These are phyloP conservation scores for Conticribra weissflogii DNA, from an alignment of 108 stramenopile species.

Conservation along the genomic window DNA sequence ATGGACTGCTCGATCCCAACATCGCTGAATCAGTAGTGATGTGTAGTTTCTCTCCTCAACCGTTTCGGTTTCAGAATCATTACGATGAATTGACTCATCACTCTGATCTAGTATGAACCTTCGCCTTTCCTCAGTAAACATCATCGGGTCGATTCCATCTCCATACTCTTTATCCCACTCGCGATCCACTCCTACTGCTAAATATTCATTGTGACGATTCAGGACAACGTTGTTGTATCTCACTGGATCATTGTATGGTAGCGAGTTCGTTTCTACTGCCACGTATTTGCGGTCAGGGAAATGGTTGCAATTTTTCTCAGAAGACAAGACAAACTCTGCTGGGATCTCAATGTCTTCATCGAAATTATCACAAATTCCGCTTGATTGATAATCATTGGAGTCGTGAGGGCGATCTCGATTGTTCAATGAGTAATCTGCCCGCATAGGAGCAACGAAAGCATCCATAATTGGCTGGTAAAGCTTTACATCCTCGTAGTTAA, in stretches of 20 bases:
- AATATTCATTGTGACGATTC: neutral
- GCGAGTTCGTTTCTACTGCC: too few species aligned
- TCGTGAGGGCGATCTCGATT: neutral
- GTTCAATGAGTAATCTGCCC: too few species aligned
- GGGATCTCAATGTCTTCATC: neutral
- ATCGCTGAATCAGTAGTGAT: constrained; percentile 20
- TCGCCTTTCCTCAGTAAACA: constrained; percentile 21
- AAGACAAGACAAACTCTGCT: neutral
- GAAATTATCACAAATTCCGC: too few species aligned
- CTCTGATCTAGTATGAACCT: neutral
- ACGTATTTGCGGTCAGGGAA: neutral
- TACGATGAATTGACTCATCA: too few species aligned
- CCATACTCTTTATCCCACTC: constrained; percentile 32
- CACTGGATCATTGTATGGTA: constrained; percentile 15
- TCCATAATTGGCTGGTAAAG: constrained; percentile 1
- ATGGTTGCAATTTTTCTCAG: neutral
- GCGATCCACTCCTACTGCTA: constrained; percentile 12
- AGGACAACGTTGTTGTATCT: constrained; percentile 12
- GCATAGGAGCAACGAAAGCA: too few species aligned
- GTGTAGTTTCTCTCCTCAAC: constrained; percentile 7
- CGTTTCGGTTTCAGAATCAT: neutral
- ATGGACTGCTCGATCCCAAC: constrained; percentile 43
- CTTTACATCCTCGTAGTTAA: neutral
- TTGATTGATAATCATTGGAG: neutral
- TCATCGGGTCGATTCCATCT: constrained; percentile 26